These are phyloP conservation scores for Turnera subulata DNA, from an alignment of 345 rosid genomes.

Conservation along the genomic window DNA sequence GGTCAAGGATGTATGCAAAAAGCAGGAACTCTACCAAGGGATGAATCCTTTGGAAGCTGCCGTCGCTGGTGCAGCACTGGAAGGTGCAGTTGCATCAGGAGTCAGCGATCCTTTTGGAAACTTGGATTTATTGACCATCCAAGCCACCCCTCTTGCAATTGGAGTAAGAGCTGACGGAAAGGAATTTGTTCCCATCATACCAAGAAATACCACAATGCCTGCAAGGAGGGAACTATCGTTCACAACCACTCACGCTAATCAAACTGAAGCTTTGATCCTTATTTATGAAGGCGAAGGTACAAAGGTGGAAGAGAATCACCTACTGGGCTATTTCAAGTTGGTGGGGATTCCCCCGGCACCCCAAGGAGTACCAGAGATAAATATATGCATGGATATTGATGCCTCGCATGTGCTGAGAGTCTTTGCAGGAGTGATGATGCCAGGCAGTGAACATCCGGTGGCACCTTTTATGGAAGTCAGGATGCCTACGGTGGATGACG, in stretches of 20 bases:
- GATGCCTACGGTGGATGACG: conserved; percentile 88
- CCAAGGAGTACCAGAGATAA: conserved; percentile 79
- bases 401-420: conserved; percentile 60
- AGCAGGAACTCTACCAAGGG: conserved; percentile 47
- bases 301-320: conserved; percentile 61
- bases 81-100: conserved; percentile 91
- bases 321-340: conserved; percentile 83
- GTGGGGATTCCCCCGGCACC: conserved; percentile 60
- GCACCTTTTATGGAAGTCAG: conserved; percentile 76
- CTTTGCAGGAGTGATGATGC: conserved; percentile 60
- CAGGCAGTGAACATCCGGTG: conserved; percentile 50
- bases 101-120: conserved; percentile 73
- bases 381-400: conserved; percentile 87
- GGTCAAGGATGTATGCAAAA: conserved; percentile 43
- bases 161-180: conserved; percentile 63
- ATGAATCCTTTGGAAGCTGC: conserved; percentile 73
- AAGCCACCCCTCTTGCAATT: conserved; percentile 59
- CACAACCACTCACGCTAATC: conserved; percentile 64
- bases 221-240: conserved; percentile 63
- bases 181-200: conserved; percentile 57
- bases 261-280: conserved; percentile 61
- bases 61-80: conserved; percentile 77
- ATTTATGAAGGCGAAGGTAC: conserved; percentile 84
- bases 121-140: conserved; percentile 81
- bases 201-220: conserved; percentile 69